phyloP scores from a whole-genome alignment of 2,329 filamentous ascomycete species.

The Cercospora zeae-maydis region DNA sequence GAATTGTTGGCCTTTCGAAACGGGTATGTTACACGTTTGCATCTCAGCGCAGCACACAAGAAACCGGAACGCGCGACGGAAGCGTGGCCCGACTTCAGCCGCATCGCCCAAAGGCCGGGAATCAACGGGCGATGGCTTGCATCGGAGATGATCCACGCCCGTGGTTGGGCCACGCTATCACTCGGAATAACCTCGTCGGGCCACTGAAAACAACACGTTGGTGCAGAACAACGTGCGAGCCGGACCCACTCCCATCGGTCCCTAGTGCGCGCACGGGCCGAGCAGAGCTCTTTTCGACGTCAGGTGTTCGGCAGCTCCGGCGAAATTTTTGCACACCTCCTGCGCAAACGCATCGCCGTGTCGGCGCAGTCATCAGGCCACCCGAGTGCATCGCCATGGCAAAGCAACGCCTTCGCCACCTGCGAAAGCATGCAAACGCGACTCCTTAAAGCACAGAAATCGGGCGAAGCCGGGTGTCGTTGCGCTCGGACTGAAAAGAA shows the following conservation, averaged over 20 bases:
- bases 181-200: conserved; percentile 18
- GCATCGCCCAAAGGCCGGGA: neutral
- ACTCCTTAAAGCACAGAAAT: conserved; percentile 3
- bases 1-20: neutral
- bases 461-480: conserved; percentile 17
- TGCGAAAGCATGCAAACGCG: neutral
- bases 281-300: conserved; percentile 12
- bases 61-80: conserved; percentile 7
- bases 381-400: neutral
- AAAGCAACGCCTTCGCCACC: neutral
- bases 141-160: conserved; percentile 13
- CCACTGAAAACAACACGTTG: conserved; percentile 2
- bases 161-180: conserved; percentile 4
- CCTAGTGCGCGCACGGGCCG: conserved; percentile 11
- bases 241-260: conserved; percentile 13
- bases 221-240: conserved; percentile 2
- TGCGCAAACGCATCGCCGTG: conserved; percentile 4
- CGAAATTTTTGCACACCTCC: neutral
- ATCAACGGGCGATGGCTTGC: conserved; percentile 1
- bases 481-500: conserved; percentile 21
- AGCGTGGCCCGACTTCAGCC: neutral
- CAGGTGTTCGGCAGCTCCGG: conserved; percentile 7
- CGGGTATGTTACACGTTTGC: neutral
- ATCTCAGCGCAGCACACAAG: neutral
- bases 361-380: neutral